Conservation (phyloP, 2,329 filamentous ascomycete species). For the Penicillium paneum region DNA sequence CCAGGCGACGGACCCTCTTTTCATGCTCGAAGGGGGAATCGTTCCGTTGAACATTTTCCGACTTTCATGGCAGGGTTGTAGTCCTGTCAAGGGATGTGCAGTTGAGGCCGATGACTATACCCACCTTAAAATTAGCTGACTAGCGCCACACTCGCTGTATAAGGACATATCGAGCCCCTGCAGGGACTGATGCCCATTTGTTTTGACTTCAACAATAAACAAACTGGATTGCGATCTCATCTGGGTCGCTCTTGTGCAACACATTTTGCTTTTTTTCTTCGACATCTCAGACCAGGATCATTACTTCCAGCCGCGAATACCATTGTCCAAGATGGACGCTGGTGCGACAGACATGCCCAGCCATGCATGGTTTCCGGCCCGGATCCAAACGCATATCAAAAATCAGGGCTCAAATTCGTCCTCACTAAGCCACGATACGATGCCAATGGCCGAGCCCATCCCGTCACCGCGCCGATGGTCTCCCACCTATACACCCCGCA, state of each 20-base stretch:
- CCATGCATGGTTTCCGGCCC: slow-evolving; percentile 22
- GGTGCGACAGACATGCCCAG: slow-evolving; percentile 23
- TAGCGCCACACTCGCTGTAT: slow-evolving; percentile 28
- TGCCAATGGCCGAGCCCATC: slow-evolving; percentile 14
- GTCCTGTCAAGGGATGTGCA: slow-evolving; percentile 33
- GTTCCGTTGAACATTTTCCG: slow-evolving; percentile 14
- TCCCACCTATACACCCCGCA: slow-evolving; percentile 28
- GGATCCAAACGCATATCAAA: slow-evolving; percentile 22
- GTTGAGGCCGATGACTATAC: slow-evolving; percentile 17
- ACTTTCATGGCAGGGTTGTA: slow-evolving; percentile 18
- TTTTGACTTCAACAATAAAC: slow-evolving; percentile 13
- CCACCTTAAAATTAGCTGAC: slow-evolving; percentile 16
- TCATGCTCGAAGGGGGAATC: slow-evolving; percentile 26
- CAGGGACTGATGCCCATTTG: slow-evolving; percentile 15
- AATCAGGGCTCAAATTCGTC: slow-evolving; percentile 21
- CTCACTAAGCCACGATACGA: slow-evolving; percentile 19
- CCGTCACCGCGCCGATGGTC: slow-evolving; percentile 27
- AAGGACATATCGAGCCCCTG: slow-evolving; percentile 30
- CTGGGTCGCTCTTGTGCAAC: slow-evolving; percentile 21
- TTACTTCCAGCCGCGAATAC: slow-evolving; percentile 12
- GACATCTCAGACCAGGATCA: slow-evolving; percentile 10
- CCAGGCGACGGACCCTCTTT: slow-evolving; percentile 23
- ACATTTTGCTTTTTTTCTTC: slow-evolving; percentile 19
- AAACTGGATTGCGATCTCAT: slow-evolving; percentile 19
- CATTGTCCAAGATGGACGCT: slow-evolving; percentile 34